These are phyloP conservation scores for Chenopodium berlandieri DNA, from an alignment of 148 eudicot genomes.

Conservation along the genomic window DNA sequence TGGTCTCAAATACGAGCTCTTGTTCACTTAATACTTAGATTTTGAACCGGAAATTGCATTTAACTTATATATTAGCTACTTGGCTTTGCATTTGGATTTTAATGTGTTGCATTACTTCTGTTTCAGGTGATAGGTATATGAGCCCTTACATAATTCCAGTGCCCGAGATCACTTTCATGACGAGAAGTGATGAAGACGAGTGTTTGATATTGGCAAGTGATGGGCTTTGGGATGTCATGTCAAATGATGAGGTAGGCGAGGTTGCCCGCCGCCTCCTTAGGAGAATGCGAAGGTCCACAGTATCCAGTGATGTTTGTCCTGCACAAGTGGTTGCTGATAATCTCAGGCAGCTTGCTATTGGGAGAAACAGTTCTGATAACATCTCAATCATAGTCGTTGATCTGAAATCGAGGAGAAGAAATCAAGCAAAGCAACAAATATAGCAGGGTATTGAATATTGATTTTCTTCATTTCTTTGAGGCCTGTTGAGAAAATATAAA, in stretches of 20 bases:
- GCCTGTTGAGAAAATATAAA: constrained; percentile 7
- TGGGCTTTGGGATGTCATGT: constrained; percentile 90
- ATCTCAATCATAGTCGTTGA: constrained; percentile 71
- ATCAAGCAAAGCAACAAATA: constrained; percentile 31
- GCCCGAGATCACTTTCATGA: constrained; percentile 66
- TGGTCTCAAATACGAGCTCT: background rate
- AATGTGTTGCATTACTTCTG: background rate
- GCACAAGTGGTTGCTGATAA: constrained; percentile 65
- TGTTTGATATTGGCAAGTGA: constrained; percentile 81
- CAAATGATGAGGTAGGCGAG: constrained; percentile 68
- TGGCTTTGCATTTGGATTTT: background rate
- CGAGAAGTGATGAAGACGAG: constrained; percentile 74
- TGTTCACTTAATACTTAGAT: background rate
- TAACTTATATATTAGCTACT: background rate
- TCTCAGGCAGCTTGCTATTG: constrained; percentile 59
- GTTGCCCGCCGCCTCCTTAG: constrained; percentile 64
- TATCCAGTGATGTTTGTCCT: constrained; percentile 40
- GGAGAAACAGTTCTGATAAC: constrained; percentile 68
- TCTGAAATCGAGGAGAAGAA: constrained; percentile 57
- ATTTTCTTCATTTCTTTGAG: constrained; percentile 15
- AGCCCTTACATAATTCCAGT: constrained; percentile 78
- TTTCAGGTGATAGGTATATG: constrained; percentile 68
- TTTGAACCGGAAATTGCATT: background rate
- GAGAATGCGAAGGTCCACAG: constrained; percentile 39
- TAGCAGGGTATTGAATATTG: constrained; percentile 6